These are phyloP conservation scores for Chlorokybus atmophyticus DNA, from an alignment of 139 green algal genomes.

Conservation along the genomic window DNA sequence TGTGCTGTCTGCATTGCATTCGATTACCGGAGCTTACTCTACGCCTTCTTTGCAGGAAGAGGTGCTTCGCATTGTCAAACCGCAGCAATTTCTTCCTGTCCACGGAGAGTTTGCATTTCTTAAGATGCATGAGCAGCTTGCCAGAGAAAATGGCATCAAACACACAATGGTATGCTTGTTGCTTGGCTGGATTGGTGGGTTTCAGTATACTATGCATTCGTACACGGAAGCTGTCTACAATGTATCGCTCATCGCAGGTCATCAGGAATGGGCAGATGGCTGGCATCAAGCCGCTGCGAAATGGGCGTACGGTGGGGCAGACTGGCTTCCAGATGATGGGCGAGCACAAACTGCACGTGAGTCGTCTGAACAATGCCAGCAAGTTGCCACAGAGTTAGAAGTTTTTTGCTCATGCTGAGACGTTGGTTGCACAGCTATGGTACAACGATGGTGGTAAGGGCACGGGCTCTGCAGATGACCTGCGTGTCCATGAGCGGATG, in stretches of 20 bases:
- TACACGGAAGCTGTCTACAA: no score
- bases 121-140: conserved; percentile 74
- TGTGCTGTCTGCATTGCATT: not conserved
- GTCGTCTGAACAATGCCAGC: not conserved
- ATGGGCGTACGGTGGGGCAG: conserved; percentile 46
- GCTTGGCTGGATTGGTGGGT: no score
- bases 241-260: conserved; percentile 33
- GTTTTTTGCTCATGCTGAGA: not conserved
- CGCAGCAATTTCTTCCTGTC: conserved; percentile 95
- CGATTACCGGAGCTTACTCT: not conserved
- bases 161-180: conserved; percentile 34
- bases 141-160: conserved; percentile 37
- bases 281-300: conserved; percentile 62
- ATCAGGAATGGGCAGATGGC: conserved; percentile 97
- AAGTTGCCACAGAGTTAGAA: not conserved
- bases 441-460: conserved; percentile 91
- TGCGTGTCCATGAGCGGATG: conserved; percentile 71
- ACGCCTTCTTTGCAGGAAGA: conserved; percentile 38
- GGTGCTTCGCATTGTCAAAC: conserved; percentile 74
- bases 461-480: conserved; percentile 64
- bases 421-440: conserved; percentile 42
- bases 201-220: no score
- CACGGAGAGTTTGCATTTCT: conserved; percentile 96
- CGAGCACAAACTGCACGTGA: conserved; percentile 10
- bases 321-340: conserved; percentile 51